phyloP scores from a whole-genome alignment of 2,329 filamentous ascomycete genomes.

The Shiraia bambusicola region DNA sequence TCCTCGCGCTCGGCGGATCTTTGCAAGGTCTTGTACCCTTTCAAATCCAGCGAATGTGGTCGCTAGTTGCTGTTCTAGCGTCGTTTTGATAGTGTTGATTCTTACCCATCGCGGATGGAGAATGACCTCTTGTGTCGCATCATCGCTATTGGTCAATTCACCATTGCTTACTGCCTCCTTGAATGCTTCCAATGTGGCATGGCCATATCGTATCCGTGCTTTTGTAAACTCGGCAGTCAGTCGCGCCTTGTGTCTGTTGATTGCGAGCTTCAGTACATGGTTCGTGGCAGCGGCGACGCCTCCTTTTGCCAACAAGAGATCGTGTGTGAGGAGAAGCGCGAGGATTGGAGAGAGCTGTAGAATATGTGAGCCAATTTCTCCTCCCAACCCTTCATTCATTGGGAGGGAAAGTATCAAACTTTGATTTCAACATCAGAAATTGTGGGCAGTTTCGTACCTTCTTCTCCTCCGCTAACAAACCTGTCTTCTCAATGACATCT shows the following conservation, averaged over 20 bases:
- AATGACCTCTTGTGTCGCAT: conserved; percentile 44
- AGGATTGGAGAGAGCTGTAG: conserved; percentile 74
- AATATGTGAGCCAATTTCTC: conserved; percentile 7
- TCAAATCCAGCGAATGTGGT: conserved; percentile 70
- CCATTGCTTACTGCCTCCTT: conserved; percentile 57
- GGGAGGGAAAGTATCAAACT: too few species aligned
- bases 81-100: conserved; percentile 76
- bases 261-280: conserved; percentile 73
- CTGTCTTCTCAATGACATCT: conserved; percentile 83
- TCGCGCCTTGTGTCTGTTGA: conserved; percentile 80
- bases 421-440: too few species aligned
- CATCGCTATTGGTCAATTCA: conserved; percentile 29
- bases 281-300: conserved; percentile 79
- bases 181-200: conserved; percentile 67
- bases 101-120: conserved; percentile 88
- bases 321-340: conserved; percentile 80
- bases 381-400: too few species aligned
- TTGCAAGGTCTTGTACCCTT: conserved; percentile 57
- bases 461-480: conserved; percentile 74
- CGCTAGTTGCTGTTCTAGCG: conserved; percentile 68
- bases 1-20: conserved; percentile 53
- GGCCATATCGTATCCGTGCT: conserved; percentile 70
- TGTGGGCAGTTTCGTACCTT: conserved; percentile 63
- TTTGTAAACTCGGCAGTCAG: conserved; percentile 81
- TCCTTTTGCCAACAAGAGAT: conserved; percentile 76